Evolutionary conservation across 768 basidiomycete genomes (phyloP).

Genomic region (Podaxis sp.): DNA sequence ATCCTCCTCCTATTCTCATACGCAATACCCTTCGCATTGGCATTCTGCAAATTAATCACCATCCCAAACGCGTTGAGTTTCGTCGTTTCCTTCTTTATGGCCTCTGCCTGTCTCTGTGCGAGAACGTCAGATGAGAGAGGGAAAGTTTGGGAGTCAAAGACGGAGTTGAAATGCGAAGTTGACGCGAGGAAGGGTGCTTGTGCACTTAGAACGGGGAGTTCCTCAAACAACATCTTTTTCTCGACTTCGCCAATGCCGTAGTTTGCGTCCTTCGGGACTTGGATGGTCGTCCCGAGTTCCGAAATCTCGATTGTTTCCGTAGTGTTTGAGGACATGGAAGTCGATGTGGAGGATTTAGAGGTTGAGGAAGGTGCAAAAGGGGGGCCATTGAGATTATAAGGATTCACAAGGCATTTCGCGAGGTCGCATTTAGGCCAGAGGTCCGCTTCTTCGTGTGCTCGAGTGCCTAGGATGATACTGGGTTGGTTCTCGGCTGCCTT

Average conservation of each 20-base stretch:
- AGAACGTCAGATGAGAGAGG: background rate
- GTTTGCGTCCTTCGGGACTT: constrained; percentile 49
- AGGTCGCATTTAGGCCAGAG: constrained; percentile 71
- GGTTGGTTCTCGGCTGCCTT: constrained; percentile 37
- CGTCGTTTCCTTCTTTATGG: constrained; percentile 24
- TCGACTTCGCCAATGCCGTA: constrained; percentile 64
- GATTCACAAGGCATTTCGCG: constrained; percentile 55
- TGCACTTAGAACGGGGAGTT: constrained; percentile 54
- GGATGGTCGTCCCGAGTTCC: constrained; percentile 28
- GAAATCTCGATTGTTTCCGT: background rate
- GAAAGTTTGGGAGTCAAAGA: constrained; percentile 11
- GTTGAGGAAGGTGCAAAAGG: constrained; percentile 20
- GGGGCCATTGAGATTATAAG: constrained; percentile 35
- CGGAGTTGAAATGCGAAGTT: background rate
- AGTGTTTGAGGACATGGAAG: constrained; percentile 19
- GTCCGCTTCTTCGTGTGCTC: constrained; percentile 49
- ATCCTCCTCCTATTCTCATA: constrained; percentile 83
- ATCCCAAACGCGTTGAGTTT: constrained; percentile 59
- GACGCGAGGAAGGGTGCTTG: constrained; percentile 14
- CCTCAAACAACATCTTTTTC: constrained; percentile 60
- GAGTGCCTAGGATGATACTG: constrained; percentile 73
- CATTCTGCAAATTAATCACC: constrained; percentile 81
- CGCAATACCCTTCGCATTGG: constrained; percentile 81
- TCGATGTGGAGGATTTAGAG: constrained; percentile 20
- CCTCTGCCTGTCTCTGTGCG: constrained; percentile 7